Evolutionary conservation across 345 rosid species (phyloP).

Genomic region (Microcos paniculata): DNA sequence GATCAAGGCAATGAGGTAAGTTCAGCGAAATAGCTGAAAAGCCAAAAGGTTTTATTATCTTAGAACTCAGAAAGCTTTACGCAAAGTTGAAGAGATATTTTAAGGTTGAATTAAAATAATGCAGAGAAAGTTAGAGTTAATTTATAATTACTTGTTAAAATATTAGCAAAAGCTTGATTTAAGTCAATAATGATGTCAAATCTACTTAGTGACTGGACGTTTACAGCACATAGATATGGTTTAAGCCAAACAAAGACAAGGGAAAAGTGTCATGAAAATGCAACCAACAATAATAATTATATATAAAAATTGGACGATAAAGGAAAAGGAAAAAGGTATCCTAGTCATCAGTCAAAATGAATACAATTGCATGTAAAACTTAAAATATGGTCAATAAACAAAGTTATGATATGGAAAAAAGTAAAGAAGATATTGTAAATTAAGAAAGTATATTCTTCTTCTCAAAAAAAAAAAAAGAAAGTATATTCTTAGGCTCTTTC

Average conservation of each 20-base stretch:
- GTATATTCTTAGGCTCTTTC: too few species aligned
- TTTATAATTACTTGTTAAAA: not conserved
- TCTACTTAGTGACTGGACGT: not conserved
- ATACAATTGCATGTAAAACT: not conserved
- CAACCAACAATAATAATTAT: not conserved
- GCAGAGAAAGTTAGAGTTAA: not conserved
- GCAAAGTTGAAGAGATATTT: not conserved
- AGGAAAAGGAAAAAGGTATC: not conserved
- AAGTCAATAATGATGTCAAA: slow-evolving; percentile 9
- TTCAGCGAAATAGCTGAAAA: not conserved
- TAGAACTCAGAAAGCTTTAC: not conserved
- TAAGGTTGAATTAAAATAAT: not conserved
- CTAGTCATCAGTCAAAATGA: not conserved
- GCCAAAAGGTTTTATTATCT: not conserved
- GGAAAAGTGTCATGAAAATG: not conserved
- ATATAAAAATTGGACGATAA: not conserved
- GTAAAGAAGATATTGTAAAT: not conserved
- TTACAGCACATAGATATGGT: not conserved
- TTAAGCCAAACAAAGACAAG: not conserved
- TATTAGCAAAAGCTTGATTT: not conserved
- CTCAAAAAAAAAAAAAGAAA: too few species aligned
- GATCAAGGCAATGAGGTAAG: not conserved
- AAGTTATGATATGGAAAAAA: not conserved
- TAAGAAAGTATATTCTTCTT: too few species aligned
- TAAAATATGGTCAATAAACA: too few species aligned